Evolutionary conservation across 768 basidiomycete genomes (phyloP).

Genomic region (Tylopilus intermedius): DNA sequence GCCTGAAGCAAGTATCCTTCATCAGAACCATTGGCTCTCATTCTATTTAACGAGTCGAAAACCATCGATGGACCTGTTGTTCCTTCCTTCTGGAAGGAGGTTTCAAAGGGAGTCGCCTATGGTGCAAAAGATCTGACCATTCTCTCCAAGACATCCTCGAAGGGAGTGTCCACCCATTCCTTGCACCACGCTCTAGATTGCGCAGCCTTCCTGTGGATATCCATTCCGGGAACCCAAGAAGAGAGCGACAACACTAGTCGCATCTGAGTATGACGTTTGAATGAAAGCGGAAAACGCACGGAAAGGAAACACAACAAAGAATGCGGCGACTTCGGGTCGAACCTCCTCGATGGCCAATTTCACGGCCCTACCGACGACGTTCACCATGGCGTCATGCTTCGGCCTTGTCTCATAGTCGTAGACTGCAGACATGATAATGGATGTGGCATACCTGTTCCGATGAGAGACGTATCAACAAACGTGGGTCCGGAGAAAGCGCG

Average conservation of each 20-base stretch:
- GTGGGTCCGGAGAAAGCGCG: not conserved
- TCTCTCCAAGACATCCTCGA: constrained; percentile 11
- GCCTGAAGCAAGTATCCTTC: constrained; percentile 1
- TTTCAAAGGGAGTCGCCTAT: not conserved
- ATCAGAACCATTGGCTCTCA: not conserved
- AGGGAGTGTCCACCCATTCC: constrained; percentile 20
- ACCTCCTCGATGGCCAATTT: constrained; percentile 18
- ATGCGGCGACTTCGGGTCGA: constrained; percentile 21
- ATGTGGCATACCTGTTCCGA: constrained; percentile 22
- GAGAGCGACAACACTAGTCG: constrained; percentile 23
- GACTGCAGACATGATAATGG: constrained; percentile 27
- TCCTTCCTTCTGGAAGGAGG: constrained; percentile 5
- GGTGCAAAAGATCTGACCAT: constrained; percentile 7
- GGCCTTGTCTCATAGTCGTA: constrained; percentile 32
- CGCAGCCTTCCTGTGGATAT: constrained; percentile 23
- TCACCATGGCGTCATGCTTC: constrained; percentile 27
- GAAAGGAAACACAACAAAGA: constrained; percentile 14
- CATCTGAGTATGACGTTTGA: constrained; percentile 7
- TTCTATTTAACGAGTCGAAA: constrained; percentile 11
- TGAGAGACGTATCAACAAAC: not conserved
- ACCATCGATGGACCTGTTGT: constrained; percentile 10
- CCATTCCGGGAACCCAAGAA: constrained; percentile 28
- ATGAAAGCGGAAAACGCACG: not conserved
- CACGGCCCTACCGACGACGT: constrained; percentile 24
- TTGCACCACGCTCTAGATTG: constrained; percentile 16